Evolutionary conservation across 225 moss, liverwort and hornwort genomes (phyloP).

Genomic region (Pseudisothecium myosuroides): DNA sequence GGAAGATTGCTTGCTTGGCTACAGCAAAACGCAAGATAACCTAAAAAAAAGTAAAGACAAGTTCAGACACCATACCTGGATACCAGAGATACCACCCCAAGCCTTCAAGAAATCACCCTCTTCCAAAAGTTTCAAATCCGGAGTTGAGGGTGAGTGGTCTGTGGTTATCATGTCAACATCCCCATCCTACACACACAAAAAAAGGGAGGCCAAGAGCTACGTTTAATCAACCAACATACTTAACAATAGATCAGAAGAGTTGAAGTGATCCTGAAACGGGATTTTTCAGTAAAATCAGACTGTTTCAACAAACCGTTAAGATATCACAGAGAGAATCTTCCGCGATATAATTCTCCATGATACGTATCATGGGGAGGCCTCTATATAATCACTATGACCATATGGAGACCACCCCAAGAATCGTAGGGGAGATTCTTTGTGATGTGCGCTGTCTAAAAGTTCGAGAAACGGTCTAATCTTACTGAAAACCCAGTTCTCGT

Average conservation of each 20-base stretch:
- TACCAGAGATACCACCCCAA: slow-evolving; percentile 95
- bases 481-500: neutral
- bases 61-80: slow-evolving; percentile 43
- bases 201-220: neutral
- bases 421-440: neutral
- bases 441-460: neutral
- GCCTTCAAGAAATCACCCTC: slow-evolving; percentile 86
- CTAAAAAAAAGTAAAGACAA: neutral
- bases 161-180: slow-evolving; percentile 83
- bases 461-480: neutral
- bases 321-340: neutral
- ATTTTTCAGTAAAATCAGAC: neutral
- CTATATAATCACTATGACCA: neutral
- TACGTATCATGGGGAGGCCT: neutral
- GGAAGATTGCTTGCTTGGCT: neutral
- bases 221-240: too few species aligned
- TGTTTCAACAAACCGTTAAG: neutral
- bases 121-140: slow-evolving; percentile 59
- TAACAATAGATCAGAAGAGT: neutral
- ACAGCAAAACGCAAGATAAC: neutral
- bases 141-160: slow-evolving; percentile 83
- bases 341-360: neutral
- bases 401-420: neutral
- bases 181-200: slow-evolving; percentile 37
- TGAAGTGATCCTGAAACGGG: neutral